Evolutionary conservation across 805 yeast species (phyloP), one percentile per base, ranked within the genome.

Genomic region (Tetrapisispora namnaoensis): DNA sequence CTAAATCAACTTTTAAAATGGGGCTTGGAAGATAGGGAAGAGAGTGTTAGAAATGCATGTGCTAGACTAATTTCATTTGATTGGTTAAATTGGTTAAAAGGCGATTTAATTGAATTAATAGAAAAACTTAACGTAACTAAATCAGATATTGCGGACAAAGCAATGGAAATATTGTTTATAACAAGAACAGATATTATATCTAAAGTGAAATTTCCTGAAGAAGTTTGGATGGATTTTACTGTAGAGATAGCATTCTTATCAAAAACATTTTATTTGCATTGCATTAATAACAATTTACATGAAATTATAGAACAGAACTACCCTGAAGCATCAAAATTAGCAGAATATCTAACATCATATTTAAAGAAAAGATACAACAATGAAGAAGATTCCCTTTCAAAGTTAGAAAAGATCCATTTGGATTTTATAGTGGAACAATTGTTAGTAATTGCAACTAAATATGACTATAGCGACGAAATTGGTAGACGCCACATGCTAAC

Each of bases 1-100:
- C 70, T 96, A 39, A 91, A 85, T 49, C 74, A 76, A 48, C 63
- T 93, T 22, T 70, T 93, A 20, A 72, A 74, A 40, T 86, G 95
- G 88, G 98, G 99, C 3, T 72, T 91, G 45, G 80, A 79, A 52
- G 99, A 91, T 65, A 77, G 97, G 55, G 96, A 90, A 54, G 79
- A 74, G 4, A 55, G 72, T 6, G 97, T 93, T 1, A 70, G 79
- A 54, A 70, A 70, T 27, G 91, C 96, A 0, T 88, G 96, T 5
- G 66, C 74, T 1, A 76, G 78, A 53, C 75, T 89, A 80, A 72
- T 93, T 42, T 74, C 86, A 2, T 68, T 70, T 27, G 75, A 75
- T 41, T 93, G 98, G 98, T 73, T 85, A 45, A 76, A 76, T 24
- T 70, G 76, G 5, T 76, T 82, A 18, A 74, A 83, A 53, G 82